Base-by-base conservation (phyloP, 2,329 filamentous ascomycete species). In the Arachnomyces sp. region DNA sequence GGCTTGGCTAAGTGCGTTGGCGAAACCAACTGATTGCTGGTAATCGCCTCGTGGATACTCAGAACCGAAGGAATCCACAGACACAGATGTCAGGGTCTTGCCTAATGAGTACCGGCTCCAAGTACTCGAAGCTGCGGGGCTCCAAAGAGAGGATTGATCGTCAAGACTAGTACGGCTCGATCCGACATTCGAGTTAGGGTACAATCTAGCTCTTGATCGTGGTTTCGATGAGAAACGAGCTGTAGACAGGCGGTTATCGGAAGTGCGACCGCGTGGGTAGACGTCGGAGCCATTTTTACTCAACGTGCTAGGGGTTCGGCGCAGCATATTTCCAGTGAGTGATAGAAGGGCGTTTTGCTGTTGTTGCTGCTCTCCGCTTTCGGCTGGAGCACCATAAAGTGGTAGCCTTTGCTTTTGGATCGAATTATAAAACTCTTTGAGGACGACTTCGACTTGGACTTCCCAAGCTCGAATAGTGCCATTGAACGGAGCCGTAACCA, bases 21-120 rank as follows among this genome's bases (percentile, higher is more conserved):
- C 92, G 57, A 98, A 98, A 1, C 92, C 92, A 56, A 98, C 94
- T 1, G 88, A 93, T 63, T 94, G 89, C 63, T 95, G 88, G 60
- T 90, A 95, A 53, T 94, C 88, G 31, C 79, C 80, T 34, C 81
- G 76, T 4, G 79, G 80, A 60, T 82, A 82, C 28, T 79, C 76
- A 2, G 85, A 88, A 14, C 81, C 82, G 51, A 96, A 81, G 1
- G 89, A 94, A 58, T 94, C 87, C 54, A 95, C 84, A 3, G 89
- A 95, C 71, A 92, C 84, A 2, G 88, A 90, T 1, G 87, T 88
- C 46, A 93, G 81, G 0, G 88, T 94, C 57, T 93, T 87, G 25
- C 89, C 87, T 44, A 94, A 73, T 0, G 90, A 96, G 56, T 92
- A 85, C 54, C 86, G 90, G 66, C 89, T 95, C 88, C 89, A 95